Evolutionary conservation across 768 basidiomycete genomes (phyloP).

Genomic region (Flagelloscypha sp.): DNA sequence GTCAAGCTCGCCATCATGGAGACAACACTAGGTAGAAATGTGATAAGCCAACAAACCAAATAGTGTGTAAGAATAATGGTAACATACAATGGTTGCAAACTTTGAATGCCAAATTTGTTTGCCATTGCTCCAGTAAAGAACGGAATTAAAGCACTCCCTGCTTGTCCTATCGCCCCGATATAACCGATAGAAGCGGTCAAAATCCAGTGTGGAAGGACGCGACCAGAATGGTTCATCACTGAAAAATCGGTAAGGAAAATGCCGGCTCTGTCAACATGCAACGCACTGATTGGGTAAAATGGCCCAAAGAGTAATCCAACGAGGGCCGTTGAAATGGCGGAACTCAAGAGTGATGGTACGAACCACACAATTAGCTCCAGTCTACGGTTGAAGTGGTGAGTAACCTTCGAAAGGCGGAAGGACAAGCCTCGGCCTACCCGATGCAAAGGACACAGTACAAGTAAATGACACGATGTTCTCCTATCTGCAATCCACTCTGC

Average conservation of each 20-base stretch:
- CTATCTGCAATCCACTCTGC: constrained; percentile 26
- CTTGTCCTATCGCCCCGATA: constrained; percentile 63
- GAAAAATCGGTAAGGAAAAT: too few species aligned
- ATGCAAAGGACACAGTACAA: constrained; percentile 46
- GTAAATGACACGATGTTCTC: constrained; percentile 45
- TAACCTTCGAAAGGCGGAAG: not conserved
- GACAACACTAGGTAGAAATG: too few species aligned
- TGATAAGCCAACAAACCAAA: too few species aligned
- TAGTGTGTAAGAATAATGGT: constrained; percentile 1
- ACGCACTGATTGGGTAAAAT: constrained; percentile 67
- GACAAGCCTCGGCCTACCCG: constrained; percentile 22
- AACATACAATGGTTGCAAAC: constrained; percentile 48
- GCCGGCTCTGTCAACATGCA: too few species aligned
- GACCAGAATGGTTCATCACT: constrained; percentile 63
- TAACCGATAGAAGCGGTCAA: constrained; percentile 56
- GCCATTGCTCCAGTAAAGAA: constrained; percentile 69
- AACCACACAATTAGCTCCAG: constrained; percentile 66
- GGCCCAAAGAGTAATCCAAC: constrained; percentile 68
- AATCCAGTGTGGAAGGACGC: constrained; percentile 64
- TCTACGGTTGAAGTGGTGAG: constrained; percentile 24
- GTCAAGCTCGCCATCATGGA: constrained; percentile 55
- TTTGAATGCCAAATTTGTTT: constrained; percentile 42
- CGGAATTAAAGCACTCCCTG: constrained; percentile 64
- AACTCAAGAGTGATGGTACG: constrained; percentile 54
- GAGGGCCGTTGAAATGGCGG: constrained; percentile 55